Evolutionary conservation across 306 rosid species (phyloP).

Genomic region (Fagus sylvatica): DNA sequence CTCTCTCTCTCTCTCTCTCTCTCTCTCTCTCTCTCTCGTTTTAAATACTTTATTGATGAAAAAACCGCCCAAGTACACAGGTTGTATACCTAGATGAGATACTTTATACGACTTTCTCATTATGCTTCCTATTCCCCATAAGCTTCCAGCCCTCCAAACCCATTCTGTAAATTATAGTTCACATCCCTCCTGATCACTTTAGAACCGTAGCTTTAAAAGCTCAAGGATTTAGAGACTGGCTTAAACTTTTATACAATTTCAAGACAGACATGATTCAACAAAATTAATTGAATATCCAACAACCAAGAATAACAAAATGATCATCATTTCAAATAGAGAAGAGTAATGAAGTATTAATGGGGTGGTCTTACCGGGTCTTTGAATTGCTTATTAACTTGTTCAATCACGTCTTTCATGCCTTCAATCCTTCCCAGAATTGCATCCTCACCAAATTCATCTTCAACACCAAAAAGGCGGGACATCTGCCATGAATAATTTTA

Average conservation of each 20-base stretch:
- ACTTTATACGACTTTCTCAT: neutral
- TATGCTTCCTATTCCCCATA: neutral
- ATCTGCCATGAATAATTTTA: constrained; percentile 46
- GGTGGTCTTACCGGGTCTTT: constrained; percentile 82
- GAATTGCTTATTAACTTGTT: constrained; percentile 93
- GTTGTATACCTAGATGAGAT: too few relatives aligned
- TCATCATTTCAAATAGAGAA: neutral
- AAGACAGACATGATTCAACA: neutral
- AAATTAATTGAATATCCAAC: neutral
- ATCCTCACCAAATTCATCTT: constrained; percentile 93
- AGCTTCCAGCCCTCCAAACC: neutral
- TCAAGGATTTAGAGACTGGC: neutral
- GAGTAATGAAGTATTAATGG: neutral
- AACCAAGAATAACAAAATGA: neutral
- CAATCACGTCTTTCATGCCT: constrained; percentile 94
- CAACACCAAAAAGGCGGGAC: constrained; percentile 92
- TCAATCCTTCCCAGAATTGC: constrained; percentile 90
- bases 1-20: too few relatives aligned
- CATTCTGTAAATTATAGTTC: neutral
- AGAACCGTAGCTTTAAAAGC: neutral
- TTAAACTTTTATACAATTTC: neutral
- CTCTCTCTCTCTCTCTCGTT: too few relatives aligned
- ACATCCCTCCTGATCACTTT: neutral
- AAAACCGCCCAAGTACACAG: too few relatives aligned
- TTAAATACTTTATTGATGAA: too few relatives aligned